Evolutionary conservation across 352 stramenopile species (phyloP).

Genomic region (Phytophthora lateralis): DNA sequence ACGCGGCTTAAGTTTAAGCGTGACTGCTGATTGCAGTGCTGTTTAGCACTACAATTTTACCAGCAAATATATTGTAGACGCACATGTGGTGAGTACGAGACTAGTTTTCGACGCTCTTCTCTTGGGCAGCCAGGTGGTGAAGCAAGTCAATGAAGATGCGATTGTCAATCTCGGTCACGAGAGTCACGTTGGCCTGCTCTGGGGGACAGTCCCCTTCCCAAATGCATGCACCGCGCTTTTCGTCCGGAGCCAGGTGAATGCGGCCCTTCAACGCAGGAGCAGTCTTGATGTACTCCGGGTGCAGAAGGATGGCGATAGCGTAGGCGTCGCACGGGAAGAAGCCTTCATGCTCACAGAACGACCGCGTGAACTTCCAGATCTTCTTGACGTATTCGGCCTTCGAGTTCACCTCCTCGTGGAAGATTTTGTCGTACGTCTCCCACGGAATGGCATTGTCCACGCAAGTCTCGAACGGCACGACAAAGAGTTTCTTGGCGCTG

Average conservation of each 20-base stretch:
- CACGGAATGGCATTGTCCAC: slow-evolving; percentile 63
- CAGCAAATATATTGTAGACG: slow-evolving; percentile 28
- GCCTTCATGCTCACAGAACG: slow-evolving; percentile 41
- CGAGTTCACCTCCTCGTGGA: slow-evolving; percentile 45
- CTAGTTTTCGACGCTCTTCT: slow-evolving; percentile 1
- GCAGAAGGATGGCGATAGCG: slow-evolving; percentile 66
- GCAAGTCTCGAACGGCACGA: slow-evolving; percentile 77
- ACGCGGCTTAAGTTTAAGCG: slow-evolving; percentile 8
- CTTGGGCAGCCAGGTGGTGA: slow-evolving; percentile 43
- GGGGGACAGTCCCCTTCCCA: slow-evolving; percentile 45
- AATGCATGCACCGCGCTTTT: slow-evolving; percentile 53
- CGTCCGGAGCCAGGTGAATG: slow-evolving; percentile 63
- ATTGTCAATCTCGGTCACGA: slow-evolving; percentile 70
- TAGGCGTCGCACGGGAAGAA: slow-evolving; percentile 83
- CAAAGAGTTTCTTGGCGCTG: slow-evolving; percentile 57
- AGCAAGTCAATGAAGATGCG: slow-evolving; percentile 66
- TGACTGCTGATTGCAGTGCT: slow-evolving; percentile 12
- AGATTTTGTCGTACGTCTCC: slow-evolving; percentile 71
- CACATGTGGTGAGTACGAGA: slow-evolving; percentile 1
- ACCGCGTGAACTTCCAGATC: slow-evolving; percentile 67
- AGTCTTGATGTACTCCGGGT: slow-evolving; percentile 59
- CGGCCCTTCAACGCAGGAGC: slow-evolving; percentile 45
- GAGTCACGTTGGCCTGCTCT: slow-evolving; percentile 62
- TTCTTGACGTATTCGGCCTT: slow-evolving; percentile 57
- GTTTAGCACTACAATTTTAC: neutral